Percentiles rank a stretch among this genome's conserved stretches.
Conservation (phyloP, 2,329 filamentous ascomycete species). For the Colletotrichum orchidophilum region DNA sequence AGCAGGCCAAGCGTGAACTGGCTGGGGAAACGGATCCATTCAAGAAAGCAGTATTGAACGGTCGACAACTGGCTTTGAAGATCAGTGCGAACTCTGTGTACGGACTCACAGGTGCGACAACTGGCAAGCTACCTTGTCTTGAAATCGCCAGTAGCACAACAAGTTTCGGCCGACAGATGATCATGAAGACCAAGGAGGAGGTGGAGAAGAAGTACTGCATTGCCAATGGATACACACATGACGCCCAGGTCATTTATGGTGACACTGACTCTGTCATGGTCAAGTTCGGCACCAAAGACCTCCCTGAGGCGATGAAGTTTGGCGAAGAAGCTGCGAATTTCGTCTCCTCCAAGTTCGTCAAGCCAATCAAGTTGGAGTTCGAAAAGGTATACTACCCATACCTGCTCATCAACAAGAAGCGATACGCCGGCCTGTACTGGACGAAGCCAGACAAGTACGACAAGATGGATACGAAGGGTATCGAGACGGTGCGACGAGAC, state of each 20-base stretch:
- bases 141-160: constrained; percentile 97
- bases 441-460: constrained; percentile 94
- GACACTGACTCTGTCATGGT: constrained; percentile 99
- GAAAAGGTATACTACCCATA: constrained; percentile 99
- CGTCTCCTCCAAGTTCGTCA: constrained; percentile 92
- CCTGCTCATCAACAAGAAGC: constrained; percentile 99
- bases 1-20: constrained; percentile 91
- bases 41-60: constrained; percentile 97
- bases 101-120: constrained; percentile 94
- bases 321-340: constrained; percentile 91
- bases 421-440: constrained; percentile 98
- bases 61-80: constrained; percentile 95
- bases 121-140: constrained; percentile 93
- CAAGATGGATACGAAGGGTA: constrained; percentile 99
- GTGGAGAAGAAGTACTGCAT: constrained; percentile 91
- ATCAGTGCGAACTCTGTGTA: constrained; percentile 98
- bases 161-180: constrained; percentile 97
- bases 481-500: constrained; percentile 96
- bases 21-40: constrained; percentile 92
- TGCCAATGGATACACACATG: constrained; percentile 91
- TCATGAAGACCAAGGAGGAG: constrained; percentile 96
- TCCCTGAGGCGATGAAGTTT: constrained; percentile 90
- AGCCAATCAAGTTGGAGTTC: constrained; percentile 98
- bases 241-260: constrained; percentile 97
- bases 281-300: constrained; percentile 91